Evolutionary conservation across 1,139 yeast genomes (phyloP).

Genomic region (Kluyveromyces marxianus): DNA sequence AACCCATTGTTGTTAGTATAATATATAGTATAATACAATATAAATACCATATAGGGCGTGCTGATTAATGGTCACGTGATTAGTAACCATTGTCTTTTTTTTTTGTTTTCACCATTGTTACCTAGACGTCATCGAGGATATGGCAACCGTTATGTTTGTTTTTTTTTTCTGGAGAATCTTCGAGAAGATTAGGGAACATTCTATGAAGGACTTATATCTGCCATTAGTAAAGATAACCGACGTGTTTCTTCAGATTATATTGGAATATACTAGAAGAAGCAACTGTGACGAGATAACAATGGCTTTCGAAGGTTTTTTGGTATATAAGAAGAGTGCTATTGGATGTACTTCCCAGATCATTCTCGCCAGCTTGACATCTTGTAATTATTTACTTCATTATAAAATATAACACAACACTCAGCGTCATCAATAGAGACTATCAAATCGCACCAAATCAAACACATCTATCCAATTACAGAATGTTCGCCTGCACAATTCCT

Average conservation of each 20-base stretch:
- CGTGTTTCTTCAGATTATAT: background rate
- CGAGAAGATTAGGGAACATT: slow-evolving; percentile 1
- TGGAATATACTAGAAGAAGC: slow-evolving; percentile 1
- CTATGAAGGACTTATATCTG: background rate
- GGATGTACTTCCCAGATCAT: background rate
- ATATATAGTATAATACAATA: too few relatives aligned
- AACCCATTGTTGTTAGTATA: background rate
- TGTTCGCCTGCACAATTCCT: slow-evolving; percentile 14
- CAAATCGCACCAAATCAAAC: background rate
- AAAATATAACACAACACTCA: too few relatives aligned
- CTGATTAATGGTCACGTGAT: background rate
- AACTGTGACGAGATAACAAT: background rate
- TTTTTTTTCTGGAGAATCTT: slow-evolving; percentile 1
- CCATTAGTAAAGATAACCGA: too few relatives aligned
- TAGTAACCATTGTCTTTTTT: background rate
- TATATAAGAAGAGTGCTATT: background rate
- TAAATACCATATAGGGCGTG: too few relatives aligned
- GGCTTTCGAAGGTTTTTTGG: background rate
- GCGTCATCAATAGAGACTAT: background rate
- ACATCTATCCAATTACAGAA: background rate
- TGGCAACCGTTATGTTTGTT: too few relatives aligned
- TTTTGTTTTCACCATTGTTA: too few relatives aligned
- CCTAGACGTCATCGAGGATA: too few relatives aligned
- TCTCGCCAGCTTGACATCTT: too few relatives aligned
- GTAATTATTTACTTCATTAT: too few relatives aligned